Evolutionary conservation across 345 rosid genomes (phyloP).

Genomic region (Stellera chamaejasme): DNA sequence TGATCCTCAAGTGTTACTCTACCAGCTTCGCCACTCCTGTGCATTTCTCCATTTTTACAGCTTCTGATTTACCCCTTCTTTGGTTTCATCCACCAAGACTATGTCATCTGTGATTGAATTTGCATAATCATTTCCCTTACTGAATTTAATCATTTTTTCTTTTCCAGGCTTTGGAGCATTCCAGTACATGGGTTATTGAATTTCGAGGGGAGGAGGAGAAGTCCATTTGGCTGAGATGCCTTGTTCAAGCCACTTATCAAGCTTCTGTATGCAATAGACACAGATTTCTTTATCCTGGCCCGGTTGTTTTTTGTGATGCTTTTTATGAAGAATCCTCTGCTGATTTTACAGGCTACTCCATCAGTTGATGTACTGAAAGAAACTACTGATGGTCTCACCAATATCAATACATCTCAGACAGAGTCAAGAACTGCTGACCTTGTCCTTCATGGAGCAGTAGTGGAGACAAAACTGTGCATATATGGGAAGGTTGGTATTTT

Average conservation of each 20-base stretch:
- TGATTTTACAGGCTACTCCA: slow-evolving; percentile 53
- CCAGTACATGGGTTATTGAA: slow-evolving; percentile 88
- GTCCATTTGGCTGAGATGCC: slow-evolving; percentile 77
- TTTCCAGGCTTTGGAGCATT: slow-evolving; percentile 81
- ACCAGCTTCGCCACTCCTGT: too few relatives aligned
- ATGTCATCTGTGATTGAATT: background rate
- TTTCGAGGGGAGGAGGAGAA: slow-evolving; percentile 68
- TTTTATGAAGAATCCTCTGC: slow-evolving; percentile 4
- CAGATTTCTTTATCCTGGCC: slow-evolving; percentile 7
- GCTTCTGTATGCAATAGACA: slow-evolving; percentile 63
- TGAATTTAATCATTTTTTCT: background rate
- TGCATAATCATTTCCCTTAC: background rate
- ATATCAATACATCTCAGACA: slow-evolving; percentile 35
- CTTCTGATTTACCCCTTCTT: too few relatives aligned
- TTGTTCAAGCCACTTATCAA: slow-evolving; percentile 82
- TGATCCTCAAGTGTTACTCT: too few relatives aligned
- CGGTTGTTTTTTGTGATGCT: slow-evolving; percentile 13
- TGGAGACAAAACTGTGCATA: slow-evolving; percentile 66
- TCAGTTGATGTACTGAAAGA: slow-evolving; percentile 60
- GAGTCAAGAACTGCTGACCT: slow-evolving; percentile 58
- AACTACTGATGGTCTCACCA: slow-evolving; percentile 26
- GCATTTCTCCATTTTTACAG: too few relatives aligned
- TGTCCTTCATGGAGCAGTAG: slow-evolving; percentile 68
- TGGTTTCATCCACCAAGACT: too few relatives aligned
- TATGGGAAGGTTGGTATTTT: slow-evolving; percentile 65